A percentile compares a stretch with the other conserved stretches of the same genome.
phyloP scores from a whole-genome alignment of 2,329 filamentous ascomycete genomes.

The Seiridium unicorne region DNA sequence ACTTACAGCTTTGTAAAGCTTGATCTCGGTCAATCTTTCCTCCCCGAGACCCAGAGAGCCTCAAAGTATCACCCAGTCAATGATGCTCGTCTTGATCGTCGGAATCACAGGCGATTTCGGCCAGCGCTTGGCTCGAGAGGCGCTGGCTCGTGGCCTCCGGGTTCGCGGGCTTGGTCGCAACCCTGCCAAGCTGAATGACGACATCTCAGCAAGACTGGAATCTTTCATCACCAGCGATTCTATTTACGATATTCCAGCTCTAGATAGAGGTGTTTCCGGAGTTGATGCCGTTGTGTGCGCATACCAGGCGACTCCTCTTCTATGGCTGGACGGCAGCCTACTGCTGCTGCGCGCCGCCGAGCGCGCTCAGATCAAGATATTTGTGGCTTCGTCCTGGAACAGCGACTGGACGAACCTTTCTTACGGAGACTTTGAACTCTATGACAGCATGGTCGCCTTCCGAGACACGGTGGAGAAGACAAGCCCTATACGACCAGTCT shows the following conservation, averaged over 20 bases:
- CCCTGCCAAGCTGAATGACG: neutral
- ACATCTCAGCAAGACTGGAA: neutral
- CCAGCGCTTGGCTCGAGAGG: conserved; percentile 17
- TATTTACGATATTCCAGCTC: neutral
- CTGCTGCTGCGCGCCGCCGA: conserved; percentile 31
- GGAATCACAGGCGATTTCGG: conserved; percentile 31
- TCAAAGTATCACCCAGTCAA: neutral
- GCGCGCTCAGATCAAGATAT: conserved; percentile 26
- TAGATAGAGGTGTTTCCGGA: neutral
- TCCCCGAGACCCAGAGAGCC: too few relatives aligned
- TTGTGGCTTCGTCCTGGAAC: conserved; percentile 28
- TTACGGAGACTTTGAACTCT: neutral
- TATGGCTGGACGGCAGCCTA: conserved; percentile 27
- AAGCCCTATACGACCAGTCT: neutral
- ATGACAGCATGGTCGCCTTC: neutral
- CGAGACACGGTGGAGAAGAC: neutral
- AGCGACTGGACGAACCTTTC: conserved; percentile 25
- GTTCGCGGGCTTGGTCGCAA: conserved; percentile 24
- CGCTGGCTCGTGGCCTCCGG: conserved; percentile 21
- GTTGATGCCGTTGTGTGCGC: neutral
- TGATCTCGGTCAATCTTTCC: too few relatives aligned
- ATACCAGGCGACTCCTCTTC: conserved; percentile 15
- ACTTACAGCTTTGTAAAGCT: too few relatives aligned
- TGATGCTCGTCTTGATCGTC: conserved; percentile 27
- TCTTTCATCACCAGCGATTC: neutral